These are phyloP conservation scores for Vigna nakashimae DNA, from an alignment of 306 rosid genomes.

Conservation along the genomic window DNA sequence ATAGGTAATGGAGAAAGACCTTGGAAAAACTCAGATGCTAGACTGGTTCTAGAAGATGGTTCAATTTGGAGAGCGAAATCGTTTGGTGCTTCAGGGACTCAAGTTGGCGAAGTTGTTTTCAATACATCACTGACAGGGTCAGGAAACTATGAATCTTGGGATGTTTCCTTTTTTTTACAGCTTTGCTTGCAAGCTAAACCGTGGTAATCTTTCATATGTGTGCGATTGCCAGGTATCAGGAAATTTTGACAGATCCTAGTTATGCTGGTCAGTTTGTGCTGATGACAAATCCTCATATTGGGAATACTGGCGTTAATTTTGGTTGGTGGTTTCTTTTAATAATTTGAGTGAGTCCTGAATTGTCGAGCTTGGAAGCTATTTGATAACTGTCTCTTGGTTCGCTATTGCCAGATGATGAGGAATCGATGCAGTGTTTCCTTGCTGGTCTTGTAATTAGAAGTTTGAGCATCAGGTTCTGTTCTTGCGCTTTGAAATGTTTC, in stretches of 20 bases:
- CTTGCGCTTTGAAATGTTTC: not conserved
- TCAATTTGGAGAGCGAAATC: constrained; percentile 98
- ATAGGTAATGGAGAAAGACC: constrained; percentile 76
- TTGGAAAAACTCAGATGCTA: constrained; percentile 91
- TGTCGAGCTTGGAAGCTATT: constrained; percentile 29
- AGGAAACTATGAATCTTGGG: constrained; percentile 25
- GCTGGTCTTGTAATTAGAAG: constrained; percentile 87
- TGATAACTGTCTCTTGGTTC: constrained; percentile 8
- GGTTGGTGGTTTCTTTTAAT: constrained; percentile 51
- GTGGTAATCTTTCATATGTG: constrained; percentile 28
- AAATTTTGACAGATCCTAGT: constrained; percentile 95
- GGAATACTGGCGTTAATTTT: constrained; percentile 91
- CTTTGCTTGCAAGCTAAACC: constrained; percentile 5
- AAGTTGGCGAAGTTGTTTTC: constrained; percentile 97
- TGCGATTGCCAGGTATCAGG: constrained; percentile 77
- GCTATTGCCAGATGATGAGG: constrained; percentile 79
- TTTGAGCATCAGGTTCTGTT: constrained; percentile 73
- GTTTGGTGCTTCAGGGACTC: constrained; percentile 94
- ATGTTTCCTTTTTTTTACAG: not conserved
- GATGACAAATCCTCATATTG: constrained; percentile 96
- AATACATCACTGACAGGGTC: constrained; percentile 94
- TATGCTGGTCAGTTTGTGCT: constrained; percentile 96
- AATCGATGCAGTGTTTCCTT: constrained; percentile 81
- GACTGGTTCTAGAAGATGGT: constrained; percentile 92
- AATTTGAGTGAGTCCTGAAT: not conserved